A percentile compares a stretch with the other conserved stretches of the same genome.
Evolutionary conservation across 768 basidiomycete species (phyloP).

Genomic region (Hygrophorus pudorinus): DNA sequence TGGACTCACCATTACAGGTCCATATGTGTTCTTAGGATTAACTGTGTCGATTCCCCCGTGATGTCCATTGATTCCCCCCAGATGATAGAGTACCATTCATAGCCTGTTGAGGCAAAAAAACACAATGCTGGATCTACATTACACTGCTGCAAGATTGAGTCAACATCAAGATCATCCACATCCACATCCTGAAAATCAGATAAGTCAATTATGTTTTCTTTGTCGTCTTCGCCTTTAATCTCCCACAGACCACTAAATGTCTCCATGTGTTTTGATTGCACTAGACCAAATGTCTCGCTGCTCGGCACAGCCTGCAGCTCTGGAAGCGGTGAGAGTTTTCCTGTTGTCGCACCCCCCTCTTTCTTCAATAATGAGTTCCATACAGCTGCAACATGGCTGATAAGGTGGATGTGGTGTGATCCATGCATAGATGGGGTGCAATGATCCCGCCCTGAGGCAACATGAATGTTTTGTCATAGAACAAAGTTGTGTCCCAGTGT

Average conservation of each 20-base stretch:
- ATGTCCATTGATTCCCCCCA: too few relatives aligned
- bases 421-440: constrained; percentile 10
- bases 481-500: constrained; percentile 15
- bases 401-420: constrained; percentile 17
- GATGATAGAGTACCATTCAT: too few relatives aligned
- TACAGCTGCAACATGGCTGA: constrained; percentile 8
- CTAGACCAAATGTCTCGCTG: too few relatives aligned
- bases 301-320: background rate
- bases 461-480: constrained; percentile 12
- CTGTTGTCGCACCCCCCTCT: background rate
- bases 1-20: too few relatives aligned
- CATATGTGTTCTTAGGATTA: too few relatives aligned
- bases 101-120: too few relatives aligned
- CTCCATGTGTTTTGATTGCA: too few relatives aligned
- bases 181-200: too few relatives aligned
- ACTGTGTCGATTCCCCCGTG: too few relatives aligned
- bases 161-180: too few relatives aligned
- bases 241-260: background rate
- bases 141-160: too few relatives aligned
- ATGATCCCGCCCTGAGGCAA: constrained; percentile 1
- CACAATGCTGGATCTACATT: too few relatives aligned
- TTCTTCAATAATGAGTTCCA: constrained; percentile 6
- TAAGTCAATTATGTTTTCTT: background rate
- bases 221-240: background rate
- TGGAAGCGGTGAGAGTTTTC: background rate